A percentile compares a stretch with the other conserved stretches of the same genome.
phyloP scores from a whole-genome alignment of 768 basidiomycete genomes.

The Suillus tomentosus region DNA sequence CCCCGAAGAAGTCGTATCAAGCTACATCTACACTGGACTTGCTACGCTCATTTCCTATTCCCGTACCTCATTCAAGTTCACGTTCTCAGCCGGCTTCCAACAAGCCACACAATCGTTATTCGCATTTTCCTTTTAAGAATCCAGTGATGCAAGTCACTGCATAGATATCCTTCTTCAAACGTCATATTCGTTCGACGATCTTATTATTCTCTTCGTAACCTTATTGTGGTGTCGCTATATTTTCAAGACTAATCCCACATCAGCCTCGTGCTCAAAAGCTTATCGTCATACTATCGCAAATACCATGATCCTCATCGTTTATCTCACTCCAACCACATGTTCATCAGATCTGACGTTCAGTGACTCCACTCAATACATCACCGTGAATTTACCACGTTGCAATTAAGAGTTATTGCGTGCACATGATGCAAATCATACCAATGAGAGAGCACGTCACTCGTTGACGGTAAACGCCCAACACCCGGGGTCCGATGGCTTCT shows the following conservation, averaged over 20 bases:
- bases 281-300: conserved; percentile 10
- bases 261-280: conserved; percentile 14
- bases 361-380: neutral
- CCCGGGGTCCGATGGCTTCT: neutral
- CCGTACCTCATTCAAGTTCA: conserved; percentile 32
- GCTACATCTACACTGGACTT: conserved; percentile 42
- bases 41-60: conserved; percentile 51
- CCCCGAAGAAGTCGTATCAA: conserved; percentile 28
- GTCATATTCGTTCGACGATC: neutral
- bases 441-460: neutral
- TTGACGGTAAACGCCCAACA: neutral
- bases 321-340: conserved; percentile 9
- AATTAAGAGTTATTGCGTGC: neutral
- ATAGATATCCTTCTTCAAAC: conserved; percentile 15
- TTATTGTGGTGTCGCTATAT: conserved; percentile 36
- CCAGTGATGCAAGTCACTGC: conserved; percentile 27
- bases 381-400: neutral
- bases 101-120: conserved; percentile 29
- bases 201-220: neutral
- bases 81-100: conserved; percentile 22
- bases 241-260: conserved; percentile 36
- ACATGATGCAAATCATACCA: neutral
- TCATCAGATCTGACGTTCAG: neutral
- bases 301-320: conserved; percentile 3
- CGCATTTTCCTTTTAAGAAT: conserved; percentile 23